Evolutionary conservation across 1,284 basidiomycete genomes (phyloP).

Genomic region (Papiliotrema terrestris): DNA sequence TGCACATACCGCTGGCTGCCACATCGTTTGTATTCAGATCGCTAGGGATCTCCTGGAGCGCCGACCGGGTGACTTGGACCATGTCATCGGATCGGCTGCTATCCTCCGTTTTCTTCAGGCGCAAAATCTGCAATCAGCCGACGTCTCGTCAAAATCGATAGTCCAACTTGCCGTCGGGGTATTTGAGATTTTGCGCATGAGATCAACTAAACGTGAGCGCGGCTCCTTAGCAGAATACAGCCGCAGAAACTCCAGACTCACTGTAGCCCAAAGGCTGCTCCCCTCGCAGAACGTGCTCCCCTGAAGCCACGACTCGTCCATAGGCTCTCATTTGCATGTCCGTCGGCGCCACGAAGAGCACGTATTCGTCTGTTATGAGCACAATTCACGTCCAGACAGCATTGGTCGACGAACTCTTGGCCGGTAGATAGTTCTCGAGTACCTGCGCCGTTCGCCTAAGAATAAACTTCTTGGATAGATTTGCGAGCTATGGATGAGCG

Average conservation of each 20-base stretch:
- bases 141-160: background rate
- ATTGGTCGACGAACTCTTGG: slow-evolving; percentile 64
- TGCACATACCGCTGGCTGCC: slow-evolving; percentile 63
- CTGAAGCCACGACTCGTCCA: slow-evolving; percentile 61
- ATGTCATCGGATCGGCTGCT: slow-evolving; percentile 11
- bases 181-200: slow-evolving; percentile 85
- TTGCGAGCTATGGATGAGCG: slow-evolving; percentile 58
- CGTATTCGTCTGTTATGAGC: slow-evolving; percentile 74
- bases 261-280: slow-evolving; percentile 81
- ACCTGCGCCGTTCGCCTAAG: slow-evolving; percentile 81
- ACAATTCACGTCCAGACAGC: background rate
- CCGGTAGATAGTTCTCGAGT: slow-evolving; percentile 78
- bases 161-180: slow-evolving; percentile 63
- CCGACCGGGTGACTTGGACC: slow-evolving; percentile 54
- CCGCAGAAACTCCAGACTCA: slow-evolving; percentile 35
- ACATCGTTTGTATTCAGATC: slow-evolving; percentile 64
- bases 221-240: background rate
- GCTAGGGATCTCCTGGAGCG: slow-evolving; percentile 64
- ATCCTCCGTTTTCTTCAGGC: slow-evolving; percentile 58
- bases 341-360: slow-evolving; percentile 84
- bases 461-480: slow-evolving; percentile 80
- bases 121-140: slow-evolving; percentile 56
- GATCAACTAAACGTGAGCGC: slow-evolving; percentile 28
- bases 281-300: slow-evolving; percentile 64
- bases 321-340: slow-evolving; percentile 77